phyloP scores from a whole-genome alignment of 305 asterid species.

The Fraxinus floribunda region DNA sequence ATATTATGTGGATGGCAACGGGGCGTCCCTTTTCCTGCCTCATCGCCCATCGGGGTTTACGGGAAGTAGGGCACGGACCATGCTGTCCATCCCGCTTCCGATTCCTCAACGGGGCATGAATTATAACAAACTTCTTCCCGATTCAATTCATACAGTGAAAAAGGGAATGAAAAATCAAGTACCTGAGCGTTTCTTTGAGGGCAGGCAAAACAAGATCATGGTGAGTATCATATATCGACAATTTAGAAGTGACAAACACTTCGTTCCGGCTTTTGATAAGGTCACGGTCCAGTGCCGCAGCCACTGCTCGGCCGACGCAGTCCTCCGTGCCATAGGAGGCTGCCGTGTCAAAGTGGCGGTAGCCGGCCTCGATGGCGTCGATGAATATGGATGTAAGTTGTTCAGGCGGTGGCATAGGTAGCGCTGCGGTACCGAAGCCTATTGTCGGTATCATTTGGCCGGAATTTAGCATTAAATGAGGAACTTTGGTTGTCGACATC shows the following conservation, averaged over 20 bases:
- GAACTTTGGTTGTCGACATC: background rate
- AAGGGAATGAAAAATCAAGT: background rate
- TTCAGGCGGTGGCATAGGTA: background rate
- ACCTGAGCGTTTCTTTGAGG: constrained; percentile 13
- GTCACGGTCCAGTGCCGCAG: constrained; percentile 18
- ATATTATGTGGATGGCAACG: no score
- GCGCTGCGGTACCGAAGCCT: constrained; percentile 7
- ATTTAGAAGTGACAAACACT: constrained; percentile 32
- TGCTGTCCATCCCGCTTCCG: background rate
- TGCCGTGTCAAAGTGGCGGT: constrained; percentile 31
- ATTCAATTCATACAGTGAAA: background rate
- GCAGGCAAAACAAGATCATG: constrained; percentile 31
- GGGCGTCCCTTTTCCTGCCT: background rate
- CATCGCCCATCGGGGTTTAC: no score
- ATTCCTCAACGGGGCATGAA: background rate
- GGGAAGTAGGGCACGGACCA: no score
- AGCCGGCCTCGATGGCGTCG: constrained; percentile 18
- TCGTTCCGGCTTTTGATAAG: constrained; percentile 23
- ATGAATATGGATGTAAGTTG: background rate
- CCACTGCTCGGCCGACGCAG: constrained; percentile 27
- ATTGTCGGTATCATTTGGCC: constrained; percentile 1
- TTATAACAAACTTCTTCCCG: background rate
- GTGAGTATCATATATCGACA: constrained; percentile 20
- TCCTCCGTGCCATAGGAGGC: constrained; percentile 23
- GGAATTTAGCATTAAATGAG: background rate